Evolutionary conservation across 2,329 filamentous ascomycete species (phyloP).

Genomic region (Aspergillus tamarii): DNA sequence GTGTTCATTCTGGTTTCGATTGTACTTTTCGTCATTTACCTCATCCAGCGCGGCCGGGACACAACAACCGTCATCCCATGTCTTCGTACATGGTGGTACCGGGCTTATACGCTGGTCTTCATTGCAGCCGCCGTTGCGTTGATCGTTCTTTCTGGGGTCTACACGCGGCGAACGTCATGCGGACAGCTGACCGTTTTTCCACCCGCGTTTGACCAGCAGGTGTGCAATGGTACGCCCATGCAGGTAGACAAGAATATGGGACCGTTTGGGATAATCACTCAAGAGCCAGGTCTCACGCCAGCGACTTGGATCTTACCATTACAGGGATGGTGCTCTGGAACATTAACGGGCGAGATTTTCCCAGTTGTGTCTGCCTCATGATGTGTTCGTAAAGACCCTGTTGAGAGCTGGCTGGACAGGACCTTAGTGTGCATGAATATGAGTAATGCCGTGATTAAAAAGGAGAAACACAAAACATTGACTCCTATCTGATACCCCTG

Average conservation of each 20-base stretch:
- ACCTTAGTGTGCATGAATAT: neutral
- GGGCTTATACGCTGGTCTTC: constrained; percentile 4
- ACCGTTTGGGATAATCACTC: neutral
- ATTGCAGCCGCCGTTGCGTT: neutral
- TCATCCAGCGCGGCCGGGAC: neutral
- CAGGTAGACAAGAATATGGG: neutral
- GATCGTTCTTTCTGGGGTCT: constrained; percentile 1
- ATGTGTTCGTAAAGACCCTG: neutral
- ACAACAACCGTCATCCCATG: constrained; percentile 11
- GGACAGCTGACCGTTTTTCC: constrained; percentile 7
- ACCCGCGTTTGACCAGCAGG: neutral
- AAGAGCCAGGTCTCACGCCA: neutral
- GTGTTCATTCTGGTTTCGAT: neutral
- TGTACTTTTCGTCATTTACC: neutral
- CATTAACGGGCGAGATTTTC: neutral
- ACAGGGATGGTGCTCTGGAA: constrained; percentile 11
- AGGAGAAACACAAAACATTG: neutral
- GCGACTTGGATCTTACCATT: constrained; percentile 7
- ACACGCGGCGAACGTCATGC: constrained; percentile 6
- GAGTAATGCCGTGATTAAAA: neutral
- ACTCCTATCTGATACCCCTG: neutral
- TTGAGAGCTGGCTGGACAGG: neutral
- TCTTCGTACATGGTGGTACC: constrained; percentile 9
- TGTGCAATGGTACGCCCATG: constrained; percentile 2
- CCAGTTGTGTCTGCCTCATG: neutral